Evolutionary conservation across 75 land plant species (phyloP).

Genomic region (Larix kaempferi): DNA sequence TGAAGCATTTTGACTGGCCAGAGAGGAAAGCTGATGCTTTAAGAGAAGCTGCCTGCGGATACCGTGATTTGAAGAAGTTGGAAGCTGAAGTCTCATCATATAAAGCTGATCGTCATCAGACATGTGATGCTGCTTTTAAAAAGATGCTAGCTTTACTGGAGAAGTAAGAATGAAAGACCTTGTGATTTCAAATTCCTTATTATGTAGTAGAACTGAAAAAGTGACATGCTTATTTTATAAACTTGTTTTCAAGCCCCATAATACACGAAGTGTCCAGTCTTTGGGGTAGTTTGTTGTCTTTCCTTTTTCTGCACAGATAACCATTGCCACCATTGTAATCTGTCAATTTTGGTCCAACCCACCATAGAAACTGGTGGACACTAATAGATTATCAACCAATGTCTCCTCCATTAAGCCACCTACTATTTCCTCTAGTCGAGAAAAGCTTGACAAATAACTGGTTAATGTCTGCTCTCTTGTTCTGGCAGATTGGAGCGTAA

Average conservation of each 20-base stretch:
- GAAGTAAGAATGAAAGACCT: slow-evolving; percentile 46
- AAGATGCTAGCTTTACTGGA: slow-evolving; percentile 62
- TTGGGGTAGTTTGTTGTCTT: background rate
- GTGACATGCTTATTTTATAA: background rate
- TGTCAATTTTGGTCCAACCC: background rate
- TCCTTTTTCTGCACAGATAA: background rate
- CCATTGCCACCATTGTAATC: background rate
- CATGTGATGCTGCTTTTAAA: slow-evolving; percentile 33
- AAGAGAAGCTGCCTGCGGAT: slow-evolving; percentile 79
- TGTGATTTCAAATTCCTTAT: no score
- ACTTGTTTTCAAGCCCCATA: no score
- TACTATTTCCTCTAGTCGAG: background rate
- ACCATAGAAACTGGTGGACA: background rate
- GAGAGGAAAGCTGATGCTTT: slow-evolving; percentile 85
- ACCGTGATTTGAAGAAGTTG: slow-evolving; percentile 69
- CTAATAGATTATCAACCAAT: background rate
- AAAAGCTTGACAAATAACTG: background rate
- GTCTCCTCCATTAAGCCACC: background rate
- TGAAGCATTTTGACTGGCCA: slow-evolving; percentile 95
- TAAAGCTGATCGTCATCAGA: slow-evolving; percentile 35
- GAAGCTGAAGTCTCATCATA: slow-evolving; percentile 47
- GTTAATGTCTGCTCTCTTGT: background rate
- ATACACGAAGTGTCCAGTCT: background rate
- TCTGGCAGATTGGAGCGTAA: slow-evolving; percentile 52
- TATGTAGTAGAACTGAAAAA: background rate